Evolutionary conservation across 1,139 yeast species (phyloP), one percentile per base, ranked within the genome.

Genomic region (Taphrina populina): DNA sequence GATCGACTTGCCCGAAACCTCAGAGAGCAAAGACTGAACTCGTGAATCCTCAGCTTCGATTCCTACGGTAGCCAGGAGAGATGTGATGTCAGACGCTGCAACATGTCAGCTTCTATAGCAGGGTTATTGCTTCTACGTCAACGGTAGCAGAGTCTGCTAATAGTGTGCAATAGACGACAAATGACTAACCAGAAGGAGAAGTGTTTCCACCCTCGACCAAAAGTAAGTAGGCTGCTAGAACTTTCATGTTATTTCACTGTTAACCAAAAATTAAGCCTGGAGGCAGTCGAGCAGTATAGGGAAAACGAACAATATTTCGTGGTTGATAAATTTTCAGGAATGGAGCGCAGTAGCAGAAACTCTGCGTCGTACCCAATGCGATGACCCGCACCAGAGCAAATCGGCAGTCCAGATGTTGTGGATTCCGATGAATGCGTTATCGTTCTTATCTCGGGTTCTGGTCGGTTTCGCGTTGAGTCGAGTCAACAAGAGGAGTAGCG

Each of bases 31-130:
- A 72, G 85, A 77, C 71, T 82, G 76, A 76, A 92, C 75, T 77
- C 88, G 88, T 72, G 84, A 81, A 69, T 85, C 94, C 71, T 92
- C 96, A 71, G 84, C 94, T 78, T 92, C 98, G 70, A 85, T 82
- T 74, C 96, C 95, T 71, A 92, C 96, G 63, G 97, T 78, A 74
- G 88, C 84, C 71, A 92, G 81, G 70, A 92, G 87, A 64, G 83
- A 66, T 78, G 84, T 84, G 83, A 90, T 80, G 78, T 88, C 95
- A 27, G 54, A 40, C 11, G 54, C 54, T 49, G 19, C 13, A 19
- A 8, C 17, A 21, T 11, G 43, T 37, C 43, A 37, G 43, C 43
- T 33, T 33, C 8, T 10, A 33, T 33, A 7, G n/a, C 37, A 15
- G 13, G 15, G 8, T 33, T 11, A 37, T n/a, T 7, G 7, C 11